These are phyloP conservation scores for Phialemonium atrogriseum DNA, from an alignment of 2,329 filamentous ascomycete species.

Conservation along the genomic window DNA sequence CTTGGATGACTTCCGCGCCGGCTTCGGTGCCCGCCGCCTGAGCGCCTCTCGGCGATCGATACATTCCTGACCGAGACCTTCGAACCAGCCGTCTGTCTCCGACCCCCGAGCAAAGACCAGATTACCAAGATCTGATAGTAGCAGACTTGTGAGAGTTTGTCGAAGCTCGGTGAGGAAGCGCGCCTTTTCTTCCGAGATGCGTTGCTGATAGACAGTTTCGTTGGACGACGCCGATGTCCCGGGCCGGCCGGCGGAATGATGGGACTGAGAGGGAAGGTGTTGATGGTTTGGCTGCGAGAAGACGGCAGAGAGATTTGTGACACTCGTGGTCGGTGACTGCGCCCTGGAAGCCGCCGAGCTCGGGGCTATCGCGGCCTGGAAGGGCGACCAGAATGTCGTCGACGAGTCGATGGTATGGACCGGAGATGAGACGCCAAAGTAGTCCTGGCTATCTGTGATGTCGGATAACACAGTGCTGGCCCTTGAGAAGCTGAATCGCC, in stretches of 20 bases:
- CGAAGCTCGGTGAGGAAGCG: conserved; percentile 71
- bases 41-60: conserved; percentile 53
- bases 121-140: conserved; percentile 83
- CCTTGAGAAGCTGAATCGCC: conserved; percentile 52
- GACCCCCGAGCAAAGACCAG: conserved; percentile 81
- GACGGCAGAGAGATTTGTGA: conserved; percentile 46
- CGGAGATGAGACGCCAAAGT: conserved; percentile 61
- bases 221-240: conserved; percentile 60
- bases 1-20: conserved; percentile 33
- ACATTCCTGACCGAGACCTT: conserved; percentile 56
- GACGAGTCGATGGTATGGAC: conserved; percentile 65
- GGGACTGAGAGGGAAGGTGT: conserved; percentile 35
- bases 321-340: conserved; percentile 54
- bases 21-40: conserved; percentile 37
- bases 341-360: conserved; percentile 50
- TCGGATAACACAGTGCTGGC: conserved; percentile 53
- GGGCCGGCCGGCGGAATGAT: conserved; percentile 45
- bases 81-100: conserved; percentile 88
- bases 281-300: conserved; percentile 35
- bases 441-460: conserved; percentile 60
- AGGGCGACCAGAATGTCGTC: conserved; percentile 84
- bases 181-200: conserved; percentile 60
- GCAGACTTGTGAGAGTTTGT: conserved; percentile 71
- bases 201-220: conserved; percentile 56
- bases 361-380: conserved; percentile 60